Evolutionary conservation across 805 yeast genomes (phyloP), one percentile per base, ranked within the genome.

Genomic region (Metschnikowia vanudenii): DNA sequence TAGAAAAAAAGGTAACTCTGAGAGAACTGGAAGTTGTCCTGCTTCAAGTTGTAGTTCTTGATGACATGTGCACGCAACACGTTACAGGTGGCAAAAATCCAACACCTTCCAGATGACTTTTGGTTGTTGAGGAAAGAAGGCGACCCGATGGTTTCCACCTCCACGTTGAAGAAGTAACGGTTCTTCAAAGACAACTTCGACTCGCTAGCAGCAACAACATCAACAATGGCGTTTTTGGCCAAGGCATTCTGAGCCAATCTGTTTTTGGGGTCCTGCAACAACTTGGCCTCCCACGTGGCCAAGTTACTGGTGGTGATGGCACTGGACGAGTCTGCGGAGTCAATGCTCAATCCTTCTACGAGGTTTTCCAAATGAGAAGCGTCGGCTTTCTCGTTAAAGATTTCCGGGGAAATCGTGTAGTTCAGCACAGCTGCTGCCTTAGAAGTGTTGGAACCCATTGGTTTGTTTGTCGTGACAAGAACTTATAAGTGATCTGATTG

Each of bases 31-130:
- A 86, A 81, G 55, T 76, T 78, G 33, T 67, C 71, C 11, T 62
- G 63, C 44, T 61, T 59, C 56, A 88, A 65, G 58, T 83, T 80
- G 64, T 82, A 77, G 59, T 77, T 76, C 56, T 76, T 71, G 65
- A 82, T 80, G 35, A 86, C 78, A 44, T 75, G 75, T 42, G 84
- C 62, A 57, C 96, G 76, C 58, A 88, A 69, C 46, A 85, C 76
- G 56, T 89, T 88, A 43, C 88, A 80, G 1, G 92, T 78, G 10
- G 96, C 96, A 65, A 88, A 88, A 50, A 88, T 75, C 96, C 96
- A 88, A 67, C 96, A 88, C 57, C 96, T 72, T 26, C 96, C 96
- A 18, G 88, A 80, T 10, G 80, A 64, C 57, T 79, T 78, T 70
- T 88, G 96, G 66, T 84, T 82, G 57, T 71, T 64, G 46, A 59